phyloP scores from a whole-genome alignment of 2,329 filamentous ascomycete genomes.

The Mycocentrospora acerina region DNA sequence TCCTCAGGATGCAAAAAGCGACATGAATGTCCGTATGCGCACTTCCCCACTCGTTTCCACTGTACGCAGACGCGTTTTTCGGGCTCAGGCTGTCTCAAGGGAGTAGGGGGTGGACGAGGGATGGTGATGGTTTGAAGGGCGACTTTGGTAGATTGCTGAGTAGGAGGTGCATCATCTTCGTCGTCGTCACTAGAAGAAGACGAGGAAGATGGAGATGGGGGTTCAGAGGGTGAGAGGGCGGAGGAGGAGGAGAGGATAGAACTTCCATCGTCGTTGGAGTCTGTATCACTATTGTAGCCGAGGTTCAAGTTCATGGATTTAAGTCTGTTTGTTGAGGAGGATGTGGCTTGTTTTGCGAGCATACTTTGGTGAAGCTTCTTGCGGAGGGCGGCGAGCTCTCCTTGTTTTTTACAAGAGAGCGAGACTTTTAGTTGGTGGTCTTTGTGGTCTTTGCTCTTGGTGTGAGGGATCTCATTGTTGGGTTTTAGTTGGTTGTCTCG shows the following conservation, averaged over 20 bases:
- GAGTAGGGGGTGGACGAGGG: conserved; percentile 15
- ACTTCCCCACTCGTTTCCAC: conserved; percentile 30
- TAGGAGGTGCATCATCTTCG: conserved; percentile 37
- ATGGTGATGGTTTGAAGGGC: conserved; percentile 12
- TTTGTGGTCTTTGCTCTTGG: conserved; percentile 4
- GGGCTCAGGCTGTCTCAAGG: background rate
- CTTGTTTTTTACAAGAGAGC: conserved; percentile 2
- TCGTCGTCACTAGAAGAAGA: conserved; percentile 22
- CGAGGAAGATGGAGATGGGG: conserved; percentile 19
- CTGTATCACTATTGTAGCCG: conserved; percentile 35
- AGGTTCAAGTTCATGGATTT: conserved; percentile 25
- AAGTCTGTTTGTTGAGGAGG: too few species aligned
- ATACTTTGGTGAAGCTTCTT: conserved; percentile 38
- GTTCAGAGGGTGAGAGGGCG: conserved; percentile 37
- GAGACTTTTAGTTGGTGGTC: too few species aligned
- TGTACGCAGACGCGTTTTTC: conserved; percentile 19
- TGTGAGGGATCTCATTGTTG: conserved; percentile 6
- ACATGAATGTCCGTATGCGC: conserved; percentile 28
- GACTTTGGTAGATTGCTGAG: conserved; percentile 42
- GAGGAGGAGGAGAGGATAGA: conserved; percentile 31
- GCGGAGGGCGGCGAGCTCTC: conserved; percentile 37
- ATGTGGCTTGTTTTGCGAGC: conserved; percentile 16
- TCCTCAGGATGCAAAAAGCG: conserved; percentile 26
- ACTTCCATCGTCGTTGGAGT: conserved; percentile 22
- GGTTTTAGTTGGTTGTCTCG: background rate